Conservation (phyloP, 2,329 filamentous ascomycete genomes). For the Incumbomyces lentus region DNA sequence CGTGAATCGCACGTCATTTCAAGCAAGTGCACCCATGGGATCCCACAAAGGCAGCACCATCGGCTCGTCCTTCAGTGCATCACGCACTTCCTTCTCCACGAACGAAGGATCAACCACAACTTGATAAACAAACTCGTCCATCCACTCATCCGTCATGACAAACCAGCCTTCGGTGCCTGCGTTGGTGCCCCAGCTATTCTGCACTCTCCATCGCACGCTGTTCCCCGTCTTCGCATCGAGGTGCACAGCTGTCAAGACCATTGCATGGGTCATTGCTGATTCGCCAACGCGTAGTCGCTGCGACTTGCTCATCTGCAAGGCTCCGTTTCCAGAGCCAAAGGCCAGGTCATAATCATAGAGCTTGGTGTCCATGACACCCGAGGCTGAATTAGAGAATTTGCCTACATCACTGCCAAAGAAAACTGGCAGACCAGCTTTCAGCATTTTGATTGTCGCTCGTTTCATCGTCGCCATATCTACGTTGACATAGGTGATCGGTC, state of each 20-base stretch:
- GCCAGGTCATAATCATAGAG: constrained; percentile 72
- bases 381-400: constrained; percentile 58
- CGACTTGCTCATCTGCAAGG: constrained; percentile 63
- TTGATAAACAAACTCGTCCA: constrained; percentile 76
- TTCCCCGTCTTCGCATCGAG: constrained; percentile 45
- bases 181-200: constrained; percentile 70
- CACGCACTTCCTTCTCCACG: constrained; percentile 53
- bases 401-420: constrained; percentile 88
- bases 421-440: constrained; percentile 65
- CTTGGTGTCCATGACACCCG: constrained; percentile 70
- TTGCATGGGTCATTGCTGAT: constrained; percentile 80
- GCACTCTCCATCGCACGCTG: constrained; percentile 69
- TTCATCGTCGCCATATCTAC: constrained; percentile 67
- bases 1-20: too few species aligned
- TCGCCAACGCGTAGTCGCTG: constrained; percentile 64
- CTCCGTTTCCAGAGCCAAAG: constrained; percentile 52
- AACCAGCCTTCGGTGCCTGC: constrained; percentile 74
- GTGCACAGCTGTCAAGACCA: constrained; percentile 83
- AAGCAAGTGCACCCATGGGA: constrained; percentile 63
- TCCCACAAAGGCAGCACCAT: constrained; percentile 68
- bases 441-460: constrained; percentile 62
- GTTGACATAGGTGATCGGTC: constrained; percentile 71
- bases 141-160: constrained; percentile 75
- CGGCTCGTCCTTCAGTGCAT: constrained; percentile 60
- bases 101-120: constrained; percentile 69